Conservation (phyloP, 106 monocot genomes). For the Gastrodia elata region DNA sequence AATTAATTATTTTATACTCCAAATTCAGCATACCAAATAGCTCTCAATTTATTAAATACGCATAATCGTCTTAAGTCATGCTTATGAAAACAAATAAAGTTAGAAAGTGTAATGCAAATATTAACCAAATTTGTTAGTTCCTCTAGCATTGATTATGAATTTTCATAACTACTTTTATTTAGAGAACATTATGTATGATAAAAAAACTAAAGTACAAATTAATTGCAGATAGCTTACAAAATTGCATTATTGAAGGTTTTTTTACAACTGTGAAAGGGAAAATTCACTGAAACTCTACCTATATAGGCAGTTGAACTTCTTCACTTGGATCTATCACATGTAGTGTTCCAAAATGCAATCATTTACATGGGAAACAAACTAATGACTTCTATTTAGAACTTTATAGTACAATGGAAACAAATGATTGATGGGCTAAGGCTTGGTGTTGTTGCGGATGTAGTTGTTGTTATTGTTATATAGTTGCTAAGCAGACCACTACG, state of each 20-base stretch:
- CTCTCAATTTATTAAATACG: too few relatives aligned
- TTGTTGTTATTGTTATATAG: too few relatives aligned
- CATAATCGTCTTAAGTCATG: neutral
- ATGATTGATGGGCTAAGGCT: too few relatives aligned
- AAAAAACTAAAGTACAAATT: neutral
- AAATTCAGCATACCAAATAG: too few relatives aligned
- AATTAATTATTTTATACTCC: too few relatives aligned
- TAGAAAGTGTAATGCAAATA: neutral
- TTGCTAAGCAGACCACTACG: neutral
- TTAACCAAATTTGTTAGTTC: neutral
- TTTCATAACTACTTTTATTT: neutral
- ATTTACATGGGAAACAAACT: neutral
- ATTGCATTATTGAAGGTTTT: neutral
- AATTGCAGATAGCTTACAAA: neutral
- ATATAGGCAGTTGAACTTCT: neutral
- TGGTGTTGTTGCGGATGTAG: too few relatives aligned
- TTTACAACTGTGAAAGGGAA: neutral
- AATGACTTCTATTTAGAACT: neutral
- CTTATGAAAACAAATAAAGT: neutral
- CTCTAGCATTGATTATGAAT: neutral
- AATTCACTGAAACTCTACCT: neutral
- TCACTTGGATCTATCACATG: slow-evolving; percentile 1
- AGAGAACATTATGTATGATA: neutral
- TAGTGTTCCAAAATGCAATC: neutral
- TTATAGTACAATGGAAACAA: neutral